phyloP scores from a whole-genome alignment of 176 grass and related monocot genomes.

The Oryza longistaminata region DNA sequence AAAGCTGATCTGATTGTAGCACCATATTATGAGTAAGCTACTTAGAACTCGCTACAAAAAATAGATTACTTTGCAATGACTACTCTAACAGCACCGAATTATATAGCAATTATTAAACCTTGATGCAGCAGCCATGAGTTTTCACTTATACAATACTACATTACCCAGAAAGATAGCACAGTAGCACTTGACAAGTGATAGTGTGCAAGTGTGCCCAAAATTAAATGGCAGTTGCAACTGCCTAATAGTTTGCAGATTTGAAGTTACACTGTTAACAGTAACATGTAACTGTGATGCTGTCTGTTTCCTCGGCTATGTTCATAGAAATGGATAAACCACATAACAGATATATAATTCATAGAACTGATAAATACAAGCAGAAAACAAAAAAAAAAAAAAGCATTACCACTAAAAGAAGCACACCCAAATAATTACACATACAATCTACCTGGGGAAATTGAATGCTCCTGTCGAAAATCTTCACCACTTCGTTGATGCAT shows the following conservation, averaged over 20 bases:
- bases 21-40: neutral
- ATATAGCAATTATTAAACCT: neutral
- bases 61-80: neutral
- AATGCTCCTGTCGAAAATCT: constrained; percentile 66
- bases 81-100: neutral
- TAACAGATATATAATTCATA: neutral
- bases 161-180: neutral
- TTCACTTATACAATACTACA: neutral
- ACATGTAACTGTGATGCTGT: neutral
- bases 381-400: constrained; percentile 3
- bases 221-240: neutral
- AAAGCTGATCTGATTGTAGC: constrained; percentile 10
- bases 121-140: neutral
- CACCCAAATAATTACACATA: neutral
- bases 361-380: neutral
- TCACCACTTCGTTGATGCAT: constrained; percentile 59
- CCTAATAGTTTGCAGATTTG: neutral
- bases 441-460: constrained; percentile 65
- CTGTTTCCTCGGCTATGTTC: neutral
- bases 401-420: constrained; percentile 10
- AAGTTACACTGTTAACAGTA: constrained; percentile 7
- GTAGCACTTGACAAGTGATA: constrained; percentile 15
- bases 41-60: neutral
- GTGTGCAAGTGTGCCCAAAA: neutral
- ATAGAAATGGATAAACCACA: constrained; percentile 3